Base-by-base conservation (phyloP, 202 grass and related monocot genomes). In the Digitaria exilis region DNA sequence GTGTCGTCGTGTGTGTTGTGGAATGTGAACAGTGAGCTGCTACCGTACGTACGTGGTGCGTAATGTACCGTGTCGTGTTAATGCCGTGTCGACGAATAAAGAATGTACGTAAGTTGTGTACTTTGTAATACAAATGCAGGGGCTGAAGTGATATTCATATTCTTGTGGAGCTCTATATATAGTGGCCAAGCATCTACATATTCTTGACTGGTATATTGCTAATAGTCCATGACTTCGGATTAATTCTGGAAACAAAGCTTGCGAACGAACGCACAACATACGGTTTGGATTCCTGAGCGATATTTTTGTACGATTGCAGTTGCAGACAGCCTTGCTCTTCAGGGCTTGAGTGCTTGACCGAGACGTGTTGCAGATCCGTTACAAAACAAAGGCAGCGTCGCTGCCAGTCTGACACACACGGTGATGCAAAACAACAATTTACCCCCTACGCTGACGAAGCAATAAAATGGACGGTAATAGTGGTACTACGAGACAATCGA, bases 321-420 rank as follows among this genome's bases (percentile, higher is more conserved):
- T n/a, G n/a, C n/a, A 15, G 9, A 41, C 9, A 41, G 15, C 19
- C 49, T n/a, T 34, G 54, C 9, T 3, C 13, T 69, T 9, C 7
- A 48, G 6, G 16, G 37, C 7, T 6, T n/a, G n/a, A n/a, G 35
- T 37, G 25, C 59, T 50, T 50, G 76, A 65, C 1, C 19, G 43
- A 24, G 43, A 34, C 42, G 2, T 48, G 14, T 16, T 48, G 14
- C 15, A 19, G 5, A 34, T 7, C 16, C 59, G 43, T 51, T 37
- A 35, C 61, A 79, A 35, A 50, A 65, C 4, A 71, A 61, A 81
- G 29, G n/a, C 26, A 7, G 21, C 32, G 70, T 83, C 59, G 69
- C 32, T 75, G 60, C 70, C 46, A 18, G 24, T 16, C 16, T 65
- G 22, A 74, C 70, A 54, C 31, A 43, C 45, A 65, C 6, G 31